phyloP scores from a whole-genome alignment of 768 basidiomycete species.

The Russula abietina region DNA sequence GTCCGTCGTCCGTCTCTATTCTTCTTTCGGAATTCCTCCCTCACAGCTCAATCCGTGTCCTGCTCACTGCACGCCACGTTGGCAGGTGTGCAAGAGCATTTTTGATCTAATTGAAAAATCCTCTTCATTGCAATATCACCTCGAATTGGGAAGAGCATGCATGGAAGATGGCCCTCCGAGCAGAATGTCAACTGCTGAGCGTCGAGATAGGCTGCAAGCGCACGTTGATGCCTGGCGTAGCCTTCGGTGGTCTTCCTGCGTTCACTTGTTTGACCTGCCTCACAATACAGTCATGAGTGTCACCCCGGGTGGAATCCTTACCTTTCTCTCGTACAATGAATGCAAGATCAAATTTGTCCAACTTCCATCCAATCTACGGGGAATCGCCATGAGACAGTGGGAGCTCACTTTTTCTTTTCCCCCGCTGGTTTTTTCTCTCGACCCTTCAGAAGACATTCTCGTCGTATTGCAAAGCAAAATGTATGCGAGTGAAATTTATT shows the following conservation, averaged over 20 bases:
- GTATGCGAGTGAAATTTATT: not conserved
- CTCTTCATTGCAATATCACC: conserved; percentile 11
- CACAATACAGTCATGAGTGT: not conserved
- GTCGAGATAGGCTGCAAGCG: conserved; percentile 2
- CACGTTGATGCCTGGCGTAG: not conserved
- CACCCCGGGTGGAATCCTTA: conserved; percentile 6
- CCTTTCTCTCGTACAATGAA: not conserved
- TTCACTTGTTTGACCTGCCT: not conserved
- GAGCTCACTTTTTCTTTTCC: conserved; percentile 5
- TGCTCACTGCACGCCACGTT: not conserved
- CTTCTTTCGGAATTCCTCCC: not conserved
- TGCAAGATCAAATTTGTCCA: conserved; percentile 4
- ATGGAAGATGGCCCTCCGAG: conserved; percentile 8
- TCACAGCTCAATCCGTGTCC: not conserved
- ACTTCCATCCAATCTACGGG: conserved; percentile 4
- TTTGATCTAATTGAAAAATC: not conserved
- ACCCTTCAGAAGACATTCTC: conserved; percentile 10
- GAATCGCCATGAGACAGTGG: conserved; percentile 7
- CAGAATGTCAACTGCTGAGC: conserved; percentile 4
- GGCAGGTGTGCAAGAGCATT: conserved; percentile 8
- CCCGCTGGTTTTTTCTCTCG: not conserved
- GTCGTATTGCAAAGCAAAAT: not conserved
- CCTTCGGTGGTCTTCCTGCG: conserved; percentile 5
- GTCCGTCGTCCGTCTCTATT: not conserved
- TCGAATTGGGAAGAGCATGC: not conserved